These are phyloP conservation scores for Saitozyma sp. DNA, from an alignment of 768 basidiomycete species.

Conservation along the genomic window DNA sequence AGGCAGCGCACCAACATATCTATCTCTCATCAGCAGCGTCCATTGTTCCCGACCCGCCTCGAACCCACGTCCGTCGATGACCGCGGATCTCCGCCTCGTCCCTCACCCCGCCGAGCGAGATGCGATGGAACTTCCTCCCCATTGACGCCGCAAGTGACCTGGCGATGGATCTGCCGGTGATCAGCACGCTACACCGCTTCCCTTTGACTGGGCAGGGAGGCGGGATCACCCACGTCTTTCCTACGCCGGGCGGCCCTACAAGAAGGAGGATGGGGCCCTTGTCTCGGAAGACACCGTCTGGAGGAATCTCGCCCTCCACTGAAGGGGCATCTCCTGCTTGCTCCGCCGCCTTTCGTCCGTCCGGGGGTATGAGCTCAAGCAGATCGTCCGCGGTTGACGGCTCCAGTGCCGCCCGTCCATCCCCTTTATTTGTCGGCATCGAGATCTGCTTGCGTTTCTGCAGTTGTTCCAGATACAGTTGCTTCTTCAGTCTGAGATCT, in stretches of 20 bases:
- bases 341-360: constrained; percentile 18
- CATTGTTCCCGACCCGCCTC: neutral
- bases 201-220: neutral
- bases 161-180: constrained; percentile 63
- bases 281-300: constrained; percentile 52
- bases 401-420: constrained; percentile 10
- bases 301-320: constrained; percentile 25
- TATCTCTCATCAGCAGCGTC: constrained; percentile 6
- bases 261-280: constrained; percentile 56
- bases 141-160: constrained; percentile 82
- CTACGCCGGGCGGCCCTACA: constrained; percentile 86
- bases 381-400: constrained; percentile 61
- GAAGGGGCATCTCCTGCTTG: neutral
- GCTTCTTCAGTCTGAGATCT: constrained; percentile 64
- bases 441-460: constrained; percentile 2
- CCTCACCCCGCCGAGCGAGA: constrained; percentile 85
- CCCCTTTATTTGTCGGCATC: constrained; percentile 7
- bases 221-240: constrained; percentile 63
- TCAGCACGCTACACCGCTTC: neutral
- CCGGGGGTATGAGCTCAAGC: constrained; percentile 54
- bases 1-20: constrained; percentile 60
- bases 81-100: constrained; percentile 86
- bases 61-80: constrained; percentile 64
- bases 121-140: constrained; percentile 82
- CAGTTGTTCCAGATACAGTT: constrained; percentile 28